Conservation (phyloP, 805 yeast species). For the Saccharomycopsis lassenensis region DNA sequence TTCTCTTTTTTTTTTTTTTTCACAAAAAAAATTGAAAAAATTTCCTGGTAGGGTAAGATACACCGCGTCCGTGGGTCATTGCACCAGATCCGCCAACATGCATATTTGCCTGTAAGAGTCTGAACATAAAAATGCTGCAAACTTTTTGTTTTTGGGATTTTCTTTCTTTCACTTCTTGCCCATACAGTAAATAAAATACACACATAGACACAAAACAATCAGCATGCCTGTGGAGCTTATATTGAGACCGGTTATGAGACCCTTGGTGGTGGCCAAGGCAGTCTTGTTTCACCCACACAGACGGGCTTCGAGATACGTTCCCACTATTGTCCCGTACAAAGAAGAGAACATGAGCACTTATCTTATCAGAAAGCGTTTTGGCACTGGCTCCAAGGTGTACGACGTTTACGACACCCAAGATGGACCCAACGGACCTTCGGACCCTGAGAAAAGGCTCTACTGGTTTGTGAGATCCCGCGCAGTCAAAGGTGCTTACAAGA, state of each 20-base stretch:
- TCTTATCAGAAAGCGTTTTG: slow-evolving; percentile 44
- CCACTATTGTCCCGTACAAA: slow-evolving; percentile 35
- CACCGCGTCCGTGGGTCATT: no score
- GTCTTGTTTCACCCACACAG: slow-evolving; percentile 45
- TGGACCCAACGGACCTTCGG: slow-evolving; percentile 27
- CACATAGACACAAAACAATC: neutral
- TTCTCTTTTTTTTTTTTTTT: no score
- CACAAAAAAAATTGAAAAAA: no score
- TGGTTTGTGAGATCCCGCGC: slow-evolving; percentile 54
- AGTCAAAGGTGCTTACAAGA: slow-evolving; percentile 54
- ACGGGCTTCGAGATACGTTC: slow-evolving; percentile 44
- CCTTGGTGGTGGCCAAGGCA: slow-evolving; percentile 44
- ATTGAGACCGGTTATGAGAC: slow-evolving; percentile 50
- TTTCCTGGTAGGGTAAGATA: no score
- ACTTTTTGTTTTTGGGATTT: no score
- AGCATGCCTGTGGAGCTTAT: slow-evolving; percentile 50
- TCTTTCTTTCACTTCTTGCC: no score
- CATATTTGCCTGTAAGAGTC: no score
- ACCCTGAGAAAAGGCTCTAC: slow-evolving; percentile 35
- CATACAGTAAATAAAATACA: no score
- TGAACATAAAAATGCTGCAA: no score
- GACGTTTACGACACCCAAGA: slow-evolving; percentile 41
- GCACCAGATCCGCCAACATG: no score
- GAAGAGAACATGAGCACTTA: slow-evolving; percentile 30
- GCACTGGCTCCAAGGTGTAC: slow-evolving; percentile 47